phyloP scores from a whole-genome alignment of 192 early-diverging fungal species.

The Podochytrium sp. region DNA sequence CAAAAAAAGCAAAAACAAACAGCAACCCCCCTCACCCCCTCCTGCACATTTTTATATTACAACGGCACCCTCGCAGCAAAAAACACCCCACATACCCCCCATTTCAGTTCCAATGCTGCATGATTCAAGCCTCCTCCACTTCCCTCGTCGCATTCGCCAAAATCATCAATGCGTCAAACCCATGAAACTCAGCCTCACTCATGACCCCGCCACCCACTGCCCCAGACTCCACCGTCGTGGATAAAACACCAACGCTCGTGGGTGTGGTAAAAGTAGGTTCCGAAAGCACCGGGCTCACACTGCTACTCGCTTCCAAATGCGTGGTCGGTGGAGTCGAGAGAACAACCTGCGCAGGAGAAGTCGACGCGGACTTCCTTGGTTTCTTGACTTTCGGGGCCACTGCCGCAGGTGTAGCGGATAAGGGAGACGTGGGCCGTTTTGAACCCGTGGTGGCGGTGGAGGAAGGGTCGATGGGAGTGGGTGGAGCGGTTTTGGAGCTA shows the following conservation, averaged over 20 bases:
- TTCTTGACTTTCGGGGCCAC: not conserved
- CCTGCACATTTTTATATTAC: not conserved
- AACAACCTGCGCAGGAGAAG: not conserved
- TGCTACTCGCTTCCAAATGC: not conserved
- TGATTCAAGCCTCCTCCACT: not conserved
- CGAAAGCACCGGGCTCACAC: not conserved
- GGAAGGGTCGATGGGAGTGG: not conserved
- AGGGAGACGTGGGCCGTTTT: not conserved
- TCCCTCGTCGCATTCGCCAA: not conserved
- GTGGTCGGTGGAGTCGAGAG: not conserved
- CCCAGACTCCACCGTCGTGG: too few relatives aligned
- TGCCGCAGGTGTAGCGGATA: not conserved
- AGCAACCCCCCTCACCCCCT: not conserved
- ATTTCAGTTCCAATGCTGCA: too few relatives aligned
- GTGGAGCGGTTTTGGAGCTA: not conserved
- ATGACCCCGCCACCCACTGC: not conserved
- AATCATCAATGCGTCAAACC: conserved; percentile 13
- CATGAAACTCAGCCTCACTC: not conserved
- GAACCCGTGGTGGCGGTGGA: not conserved
- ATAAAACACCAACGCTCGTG: too few relatives aligned
- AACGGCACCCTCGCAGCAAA: too few relatives aligned
- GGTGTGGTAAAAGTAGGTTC: not conserved
- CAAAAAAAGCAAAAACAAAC: not conserved
- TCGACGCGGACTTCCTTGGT: not conserved
- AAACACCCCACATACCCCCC: too few relatives aligned